Base-by-base conservation (phyloP, 768 basidiomycete species). In the Cubamyces lactineus region DNA sequence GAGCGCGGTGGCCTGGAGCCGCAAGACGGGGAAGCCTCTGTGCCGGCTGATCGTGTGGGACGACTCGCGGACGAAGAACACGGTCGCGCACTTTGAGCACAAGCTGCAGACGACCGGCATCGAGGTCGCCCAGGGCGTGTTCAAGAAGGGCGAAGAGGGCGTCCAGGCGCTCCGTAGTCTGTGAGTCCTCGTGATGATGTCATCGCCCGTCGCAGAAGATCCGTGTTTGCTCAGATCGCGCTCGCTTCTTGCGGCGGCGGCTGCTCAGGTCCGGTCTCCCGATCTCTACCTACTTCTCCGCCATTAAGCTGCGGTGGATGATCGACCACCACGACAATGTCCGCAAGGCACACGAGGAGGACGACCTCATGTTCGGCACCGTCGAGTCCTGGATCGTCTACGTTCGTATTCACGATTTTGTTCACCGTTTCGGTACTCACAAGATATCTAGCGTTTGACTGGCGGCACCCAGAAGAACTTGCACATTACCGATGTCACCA, bases 271-370 rank as follows among this genome's bases (percentile, higher is more conserved):
- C 94, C 50, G 96, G 96, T 38, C 84, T 97, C 41, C 92, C 91
- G n/a, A 81, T 98, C 8, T 97, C 96, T 16, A 98, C 96, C 0
- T 99, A 99, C 77, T 99, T 99, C 78, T 97, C 96, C 23, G 96
- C 90, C 17, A 89, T 97, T 74, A 98, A 98, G 77, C 81, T 97
- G 64, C 86, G 91, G 47, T 99, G 96, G 96, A 94, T 99, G 91
- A 86, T 96, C 63, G 91, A 96, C 73, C 86, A 98, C 71, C 76
- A 89, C 70, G 80, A 82, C 3, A 84, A 86, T 30, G 94, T 98
- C 57, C 75, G 80, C 38, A 80, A 83, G 45, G 96, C 97, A 0
- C 88, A 95, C 70, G 86, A 89, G 41, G 76, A 83, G 40, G 93
- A 94, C 73, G 84, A 92, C 62, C 82, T 98, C 13, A 77, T 88